phyloP scores from a whole-genome alignment of 169 alveolate species.

The Plasmodium vinckei region DNA sequence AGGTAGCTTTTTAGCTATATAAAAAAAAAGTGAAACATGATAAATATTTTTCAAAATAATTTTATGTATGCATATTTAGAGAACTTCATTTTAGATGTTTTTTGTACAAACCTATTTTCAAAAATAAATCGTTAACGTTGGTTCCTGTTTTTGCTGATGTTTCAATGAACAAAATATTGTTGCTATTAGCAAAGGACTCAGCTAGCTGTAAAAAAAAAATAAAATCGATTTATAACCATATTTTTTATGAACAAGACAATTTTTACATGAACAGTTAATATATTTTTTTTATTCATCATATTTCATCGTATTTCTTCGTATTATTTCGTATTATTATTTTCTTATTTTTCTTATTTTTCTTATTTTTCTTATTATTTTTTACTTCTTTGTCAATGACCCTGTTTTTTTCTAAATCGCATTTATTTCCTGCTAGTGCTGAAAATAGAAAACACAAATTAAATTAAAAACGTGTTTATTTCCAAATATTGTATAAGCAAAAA shows the following conservation, averaged over 20 bases:
- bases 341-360: background rate
- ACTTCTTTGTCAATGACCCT: slow-evolving; percentile 90
- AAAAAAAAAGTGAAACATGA: background rate
- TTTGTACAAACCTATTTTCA: slow-evolving; percentile 80
- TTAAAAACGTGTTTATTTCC: background rate
- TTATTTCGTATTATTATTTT: background rate
- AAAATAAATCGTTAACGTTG: slow-evolving; percentile 90
- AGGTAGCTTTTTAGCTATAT: slow-evolving; percentile 72
- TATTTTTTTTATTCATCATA: background rate
- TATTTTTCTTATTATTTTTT: slow-evolving; percentile 60
- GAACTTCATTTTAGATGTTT: background rate
- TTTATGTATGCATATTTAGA: background rate
- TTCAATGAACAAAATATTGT: slow-evolving; percentile 90
- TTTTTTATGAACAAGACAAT: background rate
- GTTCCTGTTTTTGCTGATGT: slow-evolving; percentile 94
- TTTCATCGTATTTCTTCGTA: no score
- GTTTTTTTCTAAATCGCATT: slow-evolving; percentile 88
- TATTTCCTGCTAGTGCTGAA: slow-evolving; percentile 92
- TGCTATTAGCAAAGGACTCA: slow-evolving; percentile 90
- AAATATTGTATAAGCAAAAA: background rate
- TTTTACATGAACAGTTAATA: slow-evolving; percentile 31
- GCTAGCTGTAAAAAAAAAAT: slow-evolving; percentile 74
- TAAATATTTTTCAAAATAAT: slow-evolving; percentile 13
- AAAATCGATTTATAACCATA: no score
- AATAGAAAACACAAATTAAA: background rate